Evolutionary conservation across 345 rosid species (phyloP).

Genomic region (Bruguiera sexangula): DNA sequence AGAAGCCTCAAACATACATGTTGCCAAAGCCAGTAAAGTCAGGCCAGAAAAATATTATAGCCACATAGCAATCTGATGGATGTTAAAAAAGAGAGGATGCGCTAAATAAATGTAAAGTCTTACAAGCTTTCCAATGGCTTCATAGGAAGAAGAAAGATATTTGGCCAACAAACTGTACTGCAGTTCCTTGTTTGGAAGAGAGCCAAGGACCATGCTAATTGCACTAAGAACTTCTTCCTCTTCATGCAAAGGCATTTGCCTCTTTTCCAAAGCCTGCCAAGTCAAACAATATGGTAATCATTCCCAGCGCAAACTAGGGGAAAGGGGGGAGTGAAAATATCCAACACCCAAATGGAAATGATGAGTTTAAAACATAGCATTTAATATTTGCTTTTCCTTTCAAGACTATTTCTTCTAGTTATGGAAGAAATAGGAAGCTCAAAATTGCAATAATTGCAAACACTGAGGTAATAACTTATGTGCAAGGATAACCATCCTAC

Average conservation of each 20-base stretch:
- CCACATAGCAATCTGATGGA: no score
- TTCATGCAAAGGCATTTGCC: constrained; percentile 71
- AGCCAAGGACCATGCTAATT: constrained; percentile 62
- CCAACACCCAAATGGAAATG: neutral
- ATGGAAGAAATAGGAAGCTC: no score
- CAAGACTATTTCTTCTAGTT: no score
- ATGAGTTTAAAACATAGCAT: neutral
- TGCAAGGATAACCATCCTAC: neutral
- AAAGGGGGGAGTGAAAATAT: neutral
- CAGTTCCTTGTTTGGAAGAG: constrained; percentile 65
- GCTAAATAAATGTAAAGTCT: constrained; percentile 31
- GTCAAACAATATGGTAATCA: neutral
- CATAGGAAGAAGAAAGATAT: constrained; percentile 84
- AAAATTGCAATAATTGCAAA: neutral
- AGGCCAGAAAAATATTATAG: neutral
- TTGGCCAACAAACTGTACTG: constrained; percentile 70
- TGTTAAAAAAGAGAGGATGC: neutral
- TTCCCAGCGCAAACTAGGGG: no score
- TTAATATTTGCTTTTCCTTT: no score
- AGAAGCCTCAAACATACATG: neutral
- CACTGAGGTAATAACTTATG: neutral
- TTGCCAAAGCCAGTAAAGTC: neutral
- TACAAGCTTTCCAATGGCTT: constrained; percentile 77
- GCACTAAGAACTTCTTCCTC: constrained; percentile 89
- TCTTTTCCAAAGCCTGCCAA: constrained; percentile 66